These are phyloP conservation scores for Alternaria hordeiaustralica DNA, from an alignment of 2,329 filamentous ascomycete species.

Conservation along the genomic window DNA sequence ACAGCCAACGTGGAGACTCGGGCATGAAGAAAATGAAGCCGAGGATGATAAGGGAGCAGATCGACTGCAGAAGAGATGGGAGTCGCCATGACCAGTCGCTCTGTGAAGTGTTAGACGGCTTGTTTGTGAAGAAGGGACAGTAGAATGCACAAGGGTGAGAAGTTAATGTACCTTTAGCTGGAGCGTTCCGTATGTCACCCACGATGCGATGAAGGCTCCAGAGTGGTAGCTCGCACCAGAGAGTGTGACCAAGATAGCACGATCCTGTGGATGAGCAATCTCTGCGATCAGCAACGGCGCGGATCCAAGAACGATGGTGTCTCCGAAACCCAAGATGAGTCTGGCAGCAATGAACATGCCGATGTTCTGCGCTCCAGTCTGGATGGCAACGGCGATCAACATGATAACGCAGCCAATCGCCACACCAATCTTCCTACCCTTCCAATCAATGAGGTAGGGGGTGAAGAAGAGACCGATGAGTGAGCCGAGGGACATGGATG, in stretches of 20 bases:
- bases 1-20: constrained; percentile 66
- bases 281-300: constrained; percentile 52
- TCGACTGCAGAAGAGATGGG: constrained; percentile 58
- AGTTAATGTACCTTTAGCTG: constrained; percentile 4
- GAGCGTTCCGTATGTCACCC: constrained; percentile 21
- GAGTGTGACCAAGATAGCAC: constrained; percentile 38
- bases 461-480: constrained; percentile 26
- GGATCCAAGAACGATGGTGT: constrained; percentile 32
- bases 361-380: constrained; percentile 34
- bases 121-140: no score
- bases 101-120: background rate
- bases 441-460: constrained; percentile 31
- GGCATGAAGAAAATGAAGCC: constrained; percentile 51
- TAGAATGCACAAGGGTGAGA: background rate
- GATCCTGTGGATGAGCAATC: constrained; percentile 49
- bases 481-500: constrained; percentile 24
- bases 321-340: constrained; percentile 35
- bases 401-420: constrained; percentile 37
- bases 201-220: constrained; percentile 49
- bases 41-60: constrained; percentile 55
- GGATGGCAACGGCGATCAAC: constrained; percentile 34
- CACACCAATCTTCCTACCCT: constrained; percentile 32
- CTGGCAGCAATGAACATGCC: constrained; percentile 38
- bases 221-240: constrained; percentile 44
- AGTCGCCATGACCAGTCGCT: constrained; percentile 59